A percentile compares a stretch with the other conserved stretches of the same genome.
phyloP scores from a whole-genome alignment of 2,329 filamentous ascomycete species.

The Dothistroma septosporum region DNA sequence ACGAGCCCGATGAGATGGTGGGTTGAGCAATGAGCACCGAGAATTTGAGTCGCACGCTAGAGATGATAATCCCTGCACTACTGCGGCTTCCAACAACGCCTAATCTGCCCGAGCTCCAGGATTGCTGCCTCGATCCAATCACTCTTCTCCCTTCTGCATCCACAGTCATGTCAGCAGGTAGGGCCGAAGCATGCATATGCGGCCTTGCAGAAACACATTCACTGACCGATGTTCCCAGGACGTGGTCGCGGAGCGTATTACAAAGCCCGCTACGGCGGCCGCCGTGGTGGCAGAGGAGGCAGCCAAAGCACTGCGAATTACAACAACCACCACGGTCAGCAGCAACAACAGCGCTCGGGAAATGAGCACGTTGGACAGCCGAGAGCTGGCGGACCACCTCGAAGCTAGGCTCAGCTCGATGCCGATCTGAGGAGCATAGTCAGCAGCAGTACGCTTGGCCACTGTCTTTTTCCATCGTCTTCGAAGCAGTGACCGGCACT shows the following conservation, averaged over 20 bases:
- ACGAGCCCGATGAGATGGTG: not conserved
- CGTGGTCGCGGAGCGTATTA: constrained; percentile 30
- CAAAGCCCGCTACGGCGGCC: constrained; percentile 27
- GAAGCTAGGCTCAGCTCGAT: constrained; percentile 24
- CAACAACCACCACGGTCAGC: constrained; percentile 1
- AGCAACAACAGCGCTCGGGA: not conserved
- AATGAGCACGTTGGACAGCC: constrained; percentile 2
- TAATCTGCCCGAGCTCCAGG: not conserved
- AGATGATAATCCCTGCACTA: not conserved
- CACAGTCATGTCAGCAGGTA: constrained; percentile 1
- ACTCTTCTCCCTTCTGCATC: constrained; percentile 1
- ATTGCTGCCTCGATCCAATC: not conserved
- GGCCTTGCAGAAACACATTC: not conserved
- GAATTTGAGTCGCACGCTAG: not conserved
- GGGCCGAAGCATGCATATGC: not conserved
- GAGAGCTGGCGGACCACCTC: constrained; percentile 4
- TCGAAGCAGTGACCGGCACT: not conserved
- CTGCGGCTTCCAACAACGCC: not conserved
- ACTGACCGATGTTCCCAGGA: not conserved
- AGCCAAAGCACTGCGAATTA: constrained; percentile 3
- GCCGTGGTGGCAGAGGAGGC: constrained; percentile 18
- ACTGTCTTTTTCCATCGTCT: not conserved
- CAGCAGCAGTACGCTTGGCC: constrained; percentile 32
- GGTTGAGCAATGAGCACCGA: not conserved
- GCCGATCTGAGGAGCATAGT: constrained; percentile 25